A percentile compares a stretch with the other conserved stretches of the same genome.
phyloP scores from a whole-genome alignment of 306 rosid species.

The Trifolium pratense region DNA sequence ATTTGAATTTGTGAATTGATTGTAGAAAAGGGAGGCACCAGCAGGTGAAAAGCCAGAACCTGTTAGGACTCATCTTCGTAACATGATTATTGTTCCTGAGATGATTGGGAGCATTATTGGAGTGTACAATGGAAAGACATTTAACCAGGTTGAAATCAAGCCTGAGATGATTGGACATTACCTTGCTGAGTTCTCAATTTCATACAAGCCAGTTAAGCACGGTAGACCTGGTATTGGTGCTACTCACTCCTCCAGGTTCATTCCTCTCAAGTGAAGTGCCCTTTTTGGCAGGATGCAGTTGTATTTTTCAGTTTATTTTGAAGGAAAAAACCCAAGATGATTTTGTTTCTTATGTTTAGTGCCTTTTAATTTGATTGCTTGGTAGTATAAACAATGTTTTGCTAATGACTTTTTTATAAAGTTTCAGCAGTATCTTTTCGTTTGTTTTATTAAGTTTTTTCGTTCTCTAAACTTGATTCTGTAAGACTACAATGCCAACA shows the following conservation, averaged over 20 bases:
- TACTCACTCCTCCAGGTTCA: constrained; percentile 96
- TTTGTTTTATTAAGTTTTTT: constrained; percentile 6
- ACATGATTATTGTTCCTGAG: constrained; percentile 91
- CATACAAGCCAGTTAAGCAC: constrained; percentile 96
- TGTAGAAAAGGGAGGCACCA: constrained; percentile 82
- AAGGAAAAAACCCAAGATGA: constrained; percentile 23
- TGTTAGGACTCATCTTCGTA: constrained; percentile 88
- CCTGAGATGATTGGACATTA: constrained; percentile 95
- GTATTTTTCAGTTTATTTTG: constrained; percentile 37
- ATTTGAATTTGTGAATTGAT: neutral
- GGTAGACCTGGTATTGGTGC: constrained; percentile 99
- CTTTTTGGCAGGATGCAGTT: neutral
- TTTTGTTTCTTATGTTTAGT: constrained; percentile 37
- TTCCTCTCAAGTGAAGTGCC: constrained; percentile 84
- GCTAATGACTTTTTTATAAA: constrained; percentile 16
- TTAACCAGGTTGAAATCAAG: constrained; percentile 91
- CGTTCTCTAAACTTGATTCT: neutral
- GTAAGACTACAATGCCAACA: too few species aligned
- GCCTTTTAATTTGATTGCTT: neutral
- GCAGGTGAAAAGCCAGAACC: constrained; percentile 94
- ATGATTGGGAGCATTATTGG: constrained; percentile 93
- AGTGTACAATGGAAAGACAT: constrained; percentile 93
- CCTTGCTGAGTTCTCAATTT: constrained; percentile 89
- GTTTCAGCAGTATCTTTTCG: constrained; percentile 6
- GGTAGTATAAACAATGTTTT: constrained; percentile 32